Conservation (phyloP, 192 early-diverging fungal species). For the Coemansia sp. region DNA sequence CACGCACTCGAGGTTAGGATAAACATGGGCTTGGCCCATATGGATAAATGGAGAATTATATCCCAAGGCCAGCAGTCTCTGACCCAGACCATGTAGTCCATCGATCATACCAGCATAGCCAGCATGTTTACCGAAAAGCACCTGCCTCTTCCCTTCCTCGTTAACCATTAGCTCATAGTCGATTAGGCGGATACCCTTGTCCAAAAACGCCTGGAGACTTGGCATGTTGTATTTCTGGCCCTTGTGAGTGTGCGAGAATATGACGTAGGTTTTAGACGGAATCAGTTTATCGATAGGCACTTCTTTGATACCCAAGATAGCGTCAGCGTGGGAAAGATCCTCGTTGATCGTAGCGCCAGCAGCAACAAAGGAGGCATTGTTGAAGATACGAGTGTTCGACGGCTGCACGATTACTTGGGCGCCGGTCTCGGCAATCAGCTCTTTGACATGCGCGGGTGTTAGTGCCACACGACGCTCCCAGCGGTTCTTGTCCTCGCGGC, state of each 20-base stretch:
- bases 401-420: constrained; percentile 90
- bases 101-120: constrained; percentile 97
- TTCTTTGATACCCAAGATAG: constrained; percentile 97
- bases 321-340: constrained; percentile 85
- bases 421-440: constrained; percentile 83
- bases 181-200: constrained; percentile 89
- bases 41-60: constrained; percentile 95
- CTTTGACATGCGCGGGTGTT: constrained; percentile 82
- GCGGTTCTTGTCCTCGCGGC: constrained; percentile 94
- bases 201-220: constrained; percentile 82
- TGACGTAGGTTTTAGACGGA: constrained; percentile 87
- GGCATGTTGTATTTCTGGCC: constrained; percentile 95
- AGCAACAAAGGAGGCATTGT: constrained; percentile 80
- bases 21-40: constrained; percentile 74
- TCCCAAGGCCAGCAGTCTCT: constrained; percentile 85
- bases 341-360: constrained; percentile 85
- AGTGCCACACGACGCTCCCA: constrained; percentile 96
- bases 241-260: constrained; percentile 98
- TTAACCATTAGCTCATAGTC: constrained; percentile 97
- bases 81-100: constrained; percentile 88
- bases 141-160: constrained; percentile 71
- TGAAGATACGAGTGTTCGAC: constrained; percentile 87
- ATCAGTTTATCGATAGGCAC: constrained; percentile 83
- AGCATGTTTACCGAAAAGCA: constrained; percentile 92
- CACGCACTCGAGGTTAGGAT: constrained; percentile 67